Evolutionary conservation across 2,329 filamentous ascomycete species (phyloP).

Genomic region (Pseudonectria buxi): DNA sequence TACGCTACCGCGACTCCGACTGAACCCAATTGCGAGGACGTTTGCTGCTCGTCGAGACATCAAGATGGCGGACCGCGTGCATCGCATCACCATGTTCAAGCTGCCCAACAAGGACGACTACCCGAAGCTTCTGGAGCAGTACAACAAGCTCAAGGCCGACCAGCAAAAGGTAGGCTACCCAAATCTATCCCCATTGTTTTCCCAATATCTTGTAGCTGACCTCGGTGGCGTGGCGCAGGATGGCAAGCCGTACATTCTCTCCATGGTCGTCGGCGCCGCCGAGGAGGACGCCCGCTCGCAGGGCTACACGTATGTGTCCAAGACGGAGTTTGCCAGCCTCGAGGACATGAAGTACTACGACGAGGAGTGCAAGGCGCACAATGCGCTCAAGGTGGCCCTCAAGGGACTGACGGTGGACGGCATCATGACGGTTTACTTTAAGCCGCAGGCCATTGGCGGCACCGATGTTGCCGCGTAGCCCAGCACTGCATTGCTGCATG

Average conservation of each 20-base stretch:
- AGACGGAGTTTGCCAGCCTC: conserved; percentile 55
- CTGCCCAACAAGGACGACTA: conserved; percentile 38
- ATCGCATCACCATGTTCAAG: conserved; percentile 50
- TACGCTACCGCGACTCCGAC: background rate
- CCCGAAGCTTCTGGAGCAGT: conserved; percentile 37
- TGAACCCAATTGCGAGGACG: conserved; percentile 1
- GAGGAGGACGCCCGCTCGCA: conserved; percentile 53
- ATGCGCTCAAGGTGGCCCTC: conserved; percentile 32
- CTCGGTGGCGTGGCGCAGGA: conserved; percentile 40
- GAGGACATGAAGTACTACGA: conserved; percentile 70
- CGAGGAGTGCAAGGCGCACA: conserved; percentile 39
- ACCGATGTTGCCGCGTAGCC: conserved; percentile 5
- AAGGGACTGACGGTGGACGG: conserved; percentile 28
- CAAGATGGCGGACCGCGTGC: conserved; percentile 37
- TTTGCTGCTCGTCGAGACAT: conserved; percentile 2
- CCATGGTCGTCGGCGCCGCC: conserved; percentile 45
- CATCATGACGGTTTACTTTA: conserved; percentile 36
- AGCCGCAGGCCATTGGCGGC: conserved; percentile 24
- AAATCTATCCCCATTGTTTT: conserved; percentile 1
- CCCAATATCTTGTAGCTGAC: conserved; percentile 2
- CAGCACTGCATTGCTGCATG: background rate
- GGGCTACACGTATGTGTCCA: conserved; percentile 58
- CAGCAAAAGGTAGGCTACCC: conserved; percentile 34
- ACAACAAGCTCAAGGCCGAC: conserved; percentile 32
- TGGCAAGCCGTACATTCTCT: conserved; percentile 63